phyloP scores from a whole-genome alignment of 495 filamentous ascomycete species.

The Neurospora hispaniola region DNA sequence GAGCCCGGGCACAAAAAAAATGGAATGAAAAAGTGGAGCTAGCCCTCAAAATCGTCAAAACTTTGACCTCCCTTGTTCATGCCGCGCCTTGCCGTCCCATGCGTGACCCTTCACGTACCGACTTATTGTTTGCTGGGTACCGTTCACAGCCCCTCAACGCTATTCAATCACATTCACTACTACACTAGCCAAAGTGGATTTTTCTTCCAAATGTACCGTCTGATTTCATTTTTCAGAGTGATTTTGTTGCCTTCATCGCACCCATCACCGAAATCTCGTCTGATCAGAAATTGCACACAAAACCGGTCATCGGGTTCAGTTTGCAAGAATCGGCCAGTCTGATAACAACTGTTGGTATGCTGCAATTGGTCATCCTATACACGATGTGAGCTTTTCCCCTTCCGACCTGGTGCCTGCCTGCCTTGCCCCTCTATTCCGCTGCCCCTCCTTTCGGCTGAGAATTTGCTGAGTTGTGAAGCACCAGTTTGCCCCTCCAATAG shows the following conservation, averaged over 20 bases:
- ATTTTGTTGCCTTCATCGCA: neutral
- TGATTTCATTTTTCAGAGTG: neutral
- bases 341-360: neutral
- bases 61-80: constrained; percentile 5
- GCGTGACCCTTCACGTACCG: neutral
- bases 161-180: neutral
- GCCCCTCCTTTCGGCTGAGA: neutral
- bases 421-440: neutral
- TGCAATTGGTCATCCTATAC: neutral
- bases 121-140: neutral
- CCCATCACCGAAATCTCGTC: neutral
- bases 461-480: neutral
- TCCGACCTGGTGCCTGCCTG: neutral
- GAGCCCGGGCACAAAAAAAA: constrained; percentile 9
- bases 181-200: neutral
- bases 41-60: constrained; percentile 15
- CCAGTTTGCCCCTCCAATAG: neutral
- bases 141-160: neutral
- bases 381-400: neutral
- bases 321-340: neutral
- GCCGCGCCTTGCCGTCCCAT: constrained; percentile 17
- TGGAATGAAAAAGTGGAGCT: constrained; percentile 15
- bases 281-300: neutral
- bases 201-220: neutral
- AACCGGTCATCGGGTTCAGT: neutral